A percentile compares a stretch with the other conserved stretches of the same genome.
These are phyloP conservation scores for Picochlorum sp. DNA, from an alignment of 139 green algal species.

Conservation along the genomic window DNA sequence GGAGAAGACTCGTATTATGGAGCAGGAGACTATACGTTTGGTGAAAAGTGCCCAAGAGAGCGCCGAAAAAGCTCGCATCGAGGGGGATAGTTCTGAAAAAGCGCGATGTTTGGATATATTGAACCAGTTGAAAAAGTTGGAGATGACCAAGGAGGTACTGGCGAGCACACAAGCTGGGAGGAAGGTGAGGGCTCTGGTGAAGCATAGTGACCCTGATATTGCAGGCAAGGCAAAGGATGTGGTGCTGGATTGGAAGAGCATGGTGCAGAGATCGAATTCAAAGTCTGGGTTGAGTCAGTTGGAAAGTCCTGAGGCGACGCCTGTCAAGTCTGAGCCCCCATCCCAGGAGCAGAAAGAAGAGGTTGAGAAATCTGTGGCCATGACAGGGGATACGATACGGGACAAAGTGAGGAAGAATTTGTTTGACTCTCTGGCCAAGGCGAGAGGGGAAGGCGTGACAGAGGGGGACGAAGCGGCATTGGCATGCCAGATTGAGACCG, in stretches of 20 bases:
- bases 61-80: neutral
- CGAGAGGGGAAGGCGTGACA: constrained; percentile 8
- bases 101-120: constrained; percentile 50
- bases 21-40: neutral
- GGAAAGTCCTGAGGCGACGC: neutral
- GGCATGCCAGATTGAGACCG: constrained; percentile 25
- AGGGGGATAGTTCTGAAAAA: neutral
- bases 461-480: neutral
- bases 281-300: neutral
- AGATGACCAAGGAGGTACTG: constrained; percentile 56
- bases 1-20: neutral
- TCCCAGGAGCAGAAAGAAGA: neutral
- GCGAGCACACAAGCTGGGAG: constrained; percentile 68
- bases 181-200: constrained; percentile 60
- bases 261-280: constrained; percentile 10
- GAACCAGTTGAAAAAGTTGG: constrained; percentile 31
- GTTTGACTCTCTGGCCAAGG: constrained; percentile 30
- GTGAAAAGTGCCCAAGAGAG: neutral
- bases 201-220: constrained; percentile 42
- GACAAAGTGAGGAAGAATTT: constrained; percentile 52
- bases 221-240: constrained; percentile 39
- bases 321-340: neutral
- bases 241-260: constrained; percentile 65
- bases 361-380: neutral
- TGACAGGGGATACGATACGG: constrained; percentile 38